phyloP scores from a whole-genome alignment of 2,329 filamentous ascomycete species.

The Raffaelea arxii region DNA sequence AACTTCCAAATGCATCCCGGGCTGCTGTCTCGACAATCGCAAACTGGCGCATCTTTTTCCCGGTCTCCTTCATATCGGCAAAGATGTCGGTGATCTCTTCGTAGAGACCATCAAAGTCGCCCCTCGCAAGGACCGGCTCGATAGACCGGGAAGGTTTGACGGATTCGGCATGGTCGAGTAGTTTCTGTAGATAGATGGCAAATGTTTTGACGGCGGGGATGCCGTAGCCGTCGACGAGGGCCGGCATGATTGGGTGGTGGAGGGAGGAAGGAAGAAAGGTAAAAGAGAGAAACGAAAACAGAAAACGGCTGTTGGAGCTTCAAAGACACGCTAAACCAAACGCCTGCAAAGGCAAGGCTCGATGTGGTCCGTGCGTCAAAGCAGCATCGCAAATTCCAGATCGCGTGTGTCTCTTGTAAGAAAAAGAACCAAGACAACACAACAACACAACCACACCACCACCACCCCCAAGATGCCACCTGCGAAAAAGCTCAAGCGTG shows the following conservation, averaged over 20 bases:
- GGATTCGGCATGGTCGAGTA: slow-evolving; percentile 48
- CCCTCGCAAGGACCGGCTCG: slow-evolving; percentile 66
- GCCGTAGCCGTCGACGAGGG: slow-evolving; percentile 34
- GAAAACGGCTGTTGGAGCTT: slow-evolving; percentile 1
- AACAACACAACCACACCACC: background rate
- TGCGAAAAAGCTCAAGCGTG: slow-evolving; percentile 48
- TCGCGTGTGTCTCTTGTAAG: no score
- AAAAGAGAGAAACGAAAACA: background rate
- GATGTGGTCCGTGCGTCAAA: background rate
- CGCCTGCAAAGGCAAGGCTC: no score
- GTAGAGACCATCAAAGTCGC: slow-evolving; percentile 47
- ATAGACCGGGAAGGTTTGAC: slow-evolving; percentile 51
- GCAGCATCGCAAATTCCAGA: background rate
- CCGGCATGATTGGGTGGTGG: slow-evolving; percentile 35
- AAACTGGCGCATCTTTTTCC: slow-evolving; percentile 45
- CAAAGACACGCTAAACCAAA: slow-evolving; percentile 14
- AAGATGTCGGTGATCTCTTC: slow-evolving; percentile 33
- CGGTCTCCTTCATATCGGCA: slow-evolving; percentile 17
- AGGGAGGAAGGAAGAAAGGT: background rate
- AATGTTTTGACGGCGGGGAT: slow-evolving; percentile 45
- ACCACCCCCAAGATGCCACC: slow-evolving; percentile 37
- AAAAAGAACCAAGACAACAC: background rate
- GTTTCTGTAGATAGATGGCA: slow-evolving; percentile 40
- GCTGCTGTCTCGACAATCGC: slow-evolving; percentile 76
- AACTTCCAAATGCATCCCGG: slow-evolving; percentile 67